Evolutionary conservation across 805 yeast genomes (phyloP), one percentile per base, ranked within the genome.

Genomic region (Saccharomyces eubayanus): DNA sequence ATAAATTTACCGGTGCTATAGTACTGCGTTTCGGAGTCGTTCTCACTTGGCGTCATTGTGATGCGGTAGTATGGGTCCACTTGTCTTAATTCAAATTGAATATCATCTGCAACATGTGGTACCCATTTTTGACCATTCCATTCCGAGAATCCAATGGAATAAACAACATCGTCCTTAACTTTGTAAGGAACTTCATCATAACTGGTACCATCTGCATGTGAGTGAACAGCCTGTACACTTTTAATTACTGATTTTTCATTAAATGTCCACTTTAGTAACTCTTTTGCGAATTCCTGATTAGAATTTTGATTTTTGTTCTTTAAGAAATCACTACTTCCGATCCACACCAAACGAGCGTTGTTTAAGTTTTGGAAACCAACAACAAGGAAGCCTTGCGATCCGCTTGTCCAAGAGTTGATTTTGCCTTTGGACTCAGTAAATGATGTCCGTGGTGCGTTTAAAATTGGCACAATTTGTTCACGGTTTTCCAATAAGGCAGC

Each of bases 61-160:
- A 92, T 67, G 65, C 99, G 83, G 67, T 90, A 90, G 74, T 92
- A 94, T 46, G 99, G 99, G 68, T 94, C 98, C 58, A 94, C 79
- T 92, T 94, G 85, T 63, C 80, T 82, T 69, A 90, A 82, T 63
- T 89, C 91, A 53, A 94, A 74, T 73, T 94, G 99, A 53, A 88
- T 68, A 56, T 85, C 87, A 51, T 79, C 77, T 8, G 79, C 66
- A n/a, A 57, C 48, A 66, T 70, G 89, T 30, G 96, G 95, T 12
- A 67, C 74, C 97, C 96, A 94, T 52, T 71, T 50, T n/a, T 65
- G 60, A 41, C 80, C 82, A 51, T 71, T 66, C 80, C 81, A 81
- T 62, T 79, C 71, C 31, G 77, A 69, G 12, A 83, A 51, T 3
- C 71, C 74, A 51, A 80, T 74, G 40, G 74, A 68, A 62, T 80